phyloP scores from a whole-genome alignment of 352 stramenopile species.

The Phytophthora podocarpi region DNA sequence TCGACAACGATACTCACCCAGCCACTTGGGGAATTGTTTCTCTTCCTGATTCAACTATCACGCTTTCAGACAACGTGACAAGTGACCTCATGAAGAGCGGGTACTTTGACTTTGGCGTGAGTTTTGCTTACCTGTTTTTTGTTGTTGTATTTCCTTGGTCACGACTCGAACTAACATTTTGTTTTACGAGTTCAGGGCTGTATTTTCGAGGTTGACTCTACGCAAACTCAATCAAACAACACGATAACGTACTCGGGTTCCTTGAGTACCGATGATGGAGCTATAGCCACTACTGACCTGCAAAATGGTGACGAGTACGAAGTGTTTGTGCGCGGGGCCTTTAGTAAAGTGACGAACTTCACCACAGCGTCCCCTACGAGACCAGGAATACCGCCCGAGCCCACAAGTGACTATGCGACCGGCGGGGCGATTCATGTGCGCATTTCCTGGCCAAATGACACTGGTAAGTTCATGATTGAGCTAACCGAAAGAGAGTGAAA shows the following conservation, averaged over 20 bases:
- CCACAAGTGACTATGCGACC: constrained; percentile 34
- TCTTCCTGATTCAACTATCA: constrained; percentile 30
- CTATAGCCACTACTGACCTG: constrained; percentile 18
- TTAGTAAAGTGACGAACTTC: constrained; percentile 37
- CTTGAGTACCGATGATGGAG: constrained; percentile 9
- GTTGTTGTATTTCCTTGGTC: too few relatives aligned
- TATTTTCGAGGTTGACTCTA: constrained; percentile 52
- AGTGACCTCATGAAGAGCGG: not conserved
- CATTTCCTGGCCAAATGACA: constrained; percentile 61
- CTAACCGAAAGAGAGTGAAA: not conserved
- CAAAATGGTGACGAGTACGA: constrained; percentile 4
- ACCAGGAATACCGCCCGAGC: constrained; percentile 32
- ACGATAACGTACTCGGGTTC: constrained; percentile 1
- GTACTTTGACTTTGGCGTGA: constrained; percentile 62
- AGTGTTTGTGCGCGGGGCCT: constrained; percentile 32
- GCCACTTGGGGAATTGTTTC: constrained; percentile 29
- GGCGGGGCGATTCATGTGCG: constrained; percentile 50
- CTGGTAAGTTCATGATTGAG: constrained; percentile 28
- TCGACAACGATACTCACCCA: constrained; percentile 1
- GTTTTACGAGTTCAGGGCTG: constrained; percentile 31
- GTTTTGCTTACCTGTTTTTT: constrained; percentile 1
- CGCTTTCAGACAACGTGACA: not conserved
- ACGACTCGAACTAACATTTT: too few relatives aligned
- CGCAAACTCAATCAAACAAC: not conserved
- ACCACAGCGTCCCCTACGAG: constrained; percentile 36